These are phyloP conservation scores for Ophiognomonia clavigignenti-juglandacearum DNA, from an alignment of 2,329 filamentous ascomycete genomes.

Conservation along the genomic window DNA sequence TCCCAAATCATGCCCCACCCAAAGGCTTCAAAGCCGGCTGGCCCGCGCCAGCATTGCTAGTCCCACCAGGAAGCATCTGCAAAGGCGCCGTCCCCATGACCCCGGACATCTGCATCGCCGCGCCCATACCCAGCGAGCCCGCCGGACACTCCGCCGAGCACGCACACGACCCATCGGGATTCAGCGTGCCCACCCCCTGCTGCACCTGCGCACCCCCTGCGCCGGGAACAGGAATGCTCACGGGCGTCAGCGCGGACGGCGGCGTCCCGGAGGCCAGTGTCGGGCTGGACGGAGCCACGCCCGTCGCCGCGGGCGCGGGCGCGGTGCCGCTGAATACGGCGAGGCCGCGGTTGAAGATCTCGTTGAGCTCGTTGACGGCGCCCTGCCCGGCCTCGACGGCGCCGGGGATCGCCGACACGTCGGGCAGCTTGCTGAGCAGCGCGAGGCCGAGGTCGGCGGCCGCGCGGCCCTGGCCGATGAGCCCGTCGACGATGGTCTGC, in stretches of 20 bases:
- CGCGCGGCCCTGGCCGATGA: not conserved
- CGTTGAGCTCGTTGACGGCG: not conserved
- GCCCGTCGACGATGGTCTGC: not conserved
- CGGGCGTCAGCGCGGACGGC: not conserved
- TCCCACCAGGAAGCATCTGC: not conserved
- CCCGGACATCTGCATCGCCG: not conserved
- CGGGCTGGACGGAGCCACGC: not conserved
- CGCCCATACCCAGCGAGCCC: not conserved
- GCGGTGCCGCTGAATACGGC: not conserved
- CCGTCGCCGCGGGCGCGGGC: not conserved
- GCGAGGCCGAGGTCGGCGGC: conserved; percentile 2
- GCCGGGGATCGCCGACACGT: no score
- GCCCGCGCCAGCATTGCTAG: no score
- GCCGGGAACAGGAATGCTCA: not conserved
- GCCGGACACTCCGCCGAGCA: conserved; percentile 7
- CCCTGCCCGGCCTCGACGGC: conserved; percentile 1
- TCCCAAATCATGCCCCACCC: no score
- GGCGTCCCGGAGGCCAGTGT: not conserved
- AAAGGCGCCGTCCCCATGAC: not conserved
- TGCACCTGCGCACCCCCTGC: not conserved
- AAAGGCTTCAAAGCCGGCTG: no score
- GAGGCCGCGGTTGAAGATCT: not conserved
- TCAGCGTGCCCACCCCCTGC: not conserved
- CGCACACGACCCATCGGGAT: conserved; percentile 3
- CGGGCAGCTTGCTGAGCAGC: conserved; percentile 1